Evolutionary conservation across 768 basidiomycete genomes (phyloP), one percentile per base, ranked within the genome.

Genomic region (Rhizopogon rudus): DNA sequence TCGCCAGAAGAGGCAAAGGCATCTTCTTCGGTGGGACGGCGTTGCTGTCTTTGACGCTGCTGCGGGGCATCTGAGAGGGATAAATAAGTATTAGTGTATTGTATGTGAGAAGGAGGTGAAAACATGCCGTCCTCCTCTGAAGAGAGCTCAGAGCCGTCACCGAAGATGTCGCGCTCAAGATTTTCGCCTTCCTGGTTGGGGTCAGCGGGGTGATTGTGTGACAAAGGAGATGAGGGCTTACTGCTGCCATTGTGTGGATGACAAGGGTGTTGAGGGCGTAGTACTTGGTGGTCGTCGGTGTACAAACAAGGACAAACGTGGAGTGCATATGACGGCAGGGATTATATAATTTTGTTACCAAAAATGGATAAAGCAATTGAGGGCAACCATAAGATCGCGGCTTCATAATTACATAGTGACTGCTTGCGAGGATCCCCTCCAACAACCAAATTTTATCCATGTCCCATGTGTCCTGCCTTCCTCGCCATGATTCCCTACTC

Each of bases 81-180:
- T 25, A 5, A 20, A 39, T 33, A 20, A 28, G 31, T 3, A 7
- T 25, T 25, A 25, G 25, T 25, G 31, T 33, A 10, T 7, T 33
- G 7, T 2, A 16, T 39, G 1, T 45, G 3, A 5, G 16, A 22
- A 39, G 3, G 7, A 13, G 20, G 28, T 8, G 40, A 16, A 59
- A 40, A 58, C 65, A 53, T 59, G 45, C 65, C 83, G 39, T 89
- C 86, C 59, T 87, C 87, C 55, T 85, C 84, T 8, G 83, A 83
- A 0, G 90, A 92, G 8, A 92, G 81, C 58, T 95, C 93, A 3
- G 91, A 91, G 63, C 88, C 88, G 40, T 87, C 87, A 57, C 88
- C 91, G 64, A 93, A 93, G 55, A 92, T 86, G 63, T 87, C 85
- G 50, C 81, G 83, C 55, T 81, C 85, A 35, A 86, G 82, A 51